phyloP scores from a whole-genome alignment of 148 eudicot genomes.

The Diospyros lotus region DNA sequence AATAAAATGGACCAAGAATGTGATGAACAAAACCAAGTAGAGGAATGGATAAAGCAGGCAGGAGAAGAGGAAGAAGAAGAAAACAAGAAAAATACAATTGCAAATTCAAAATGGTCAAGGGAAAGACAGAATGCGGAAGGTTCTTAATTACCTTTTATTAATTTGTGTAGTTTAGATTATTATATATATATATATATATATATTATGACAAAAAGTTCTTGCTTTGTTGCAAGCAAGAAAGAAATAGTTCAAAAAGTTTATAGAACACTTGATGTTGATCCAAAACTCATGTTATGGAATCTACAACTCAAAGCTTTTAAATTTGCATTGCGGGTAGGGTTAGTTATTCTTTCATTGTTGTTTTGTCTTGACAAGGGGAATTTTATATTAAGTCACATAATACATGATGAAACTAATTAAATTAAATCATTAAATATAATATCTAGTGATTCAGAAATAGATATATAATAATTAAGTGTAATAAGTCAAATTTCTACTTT shows the following conservation, averaged over 20 bases:
- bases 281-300: slow-evolving; percentile 80
- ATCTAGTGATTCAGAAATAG: too few relatives aligned
- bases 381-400: too few relatives aligned
- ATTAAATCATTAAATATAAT: too few relatives aligned
- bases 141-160: slow-evolving; percentile 32
- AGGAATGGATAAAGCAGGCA: slow-evolving; percentile 16
- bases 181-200: slow-evolving; percentile 51
- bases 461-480: too few relatives aligned
- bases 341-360: slow-evolving; percentile 12
- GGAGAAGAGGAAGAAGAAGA: slow-evolving; percentile 17
- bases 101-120: slow-evolving; percentile 9
- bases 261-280: slow-evolving; percentile 74
- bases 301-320: slow-evolving; percentile 93
- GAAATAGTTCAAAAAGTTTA: slow-evolving; percentile 64
- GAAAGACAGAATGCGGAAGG: slow-evolving; percentile 75
- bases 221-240: slow-evolving; percentile 81
- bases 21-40: slow-evolving; percentile 5
- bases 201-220: slow-evolving; percentile 30
- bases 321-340: slow-evolving; percentile 88
- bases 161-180: slow-evolving; percentile 90
- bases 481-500: too few relatives aligned
- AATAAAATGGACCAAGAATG: slow-evolving; percentile 5
- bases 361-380: too few relatives aligned
- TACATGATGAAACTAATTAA: too few relatives aligned
- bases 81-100: slow-evolving; percentile 12